These are phyloP conservation scores for Juglanconis oblonga DNA, from an alignment of 2,329 filamentous ascomycete species.

Conservation along the genomic window DNA sequence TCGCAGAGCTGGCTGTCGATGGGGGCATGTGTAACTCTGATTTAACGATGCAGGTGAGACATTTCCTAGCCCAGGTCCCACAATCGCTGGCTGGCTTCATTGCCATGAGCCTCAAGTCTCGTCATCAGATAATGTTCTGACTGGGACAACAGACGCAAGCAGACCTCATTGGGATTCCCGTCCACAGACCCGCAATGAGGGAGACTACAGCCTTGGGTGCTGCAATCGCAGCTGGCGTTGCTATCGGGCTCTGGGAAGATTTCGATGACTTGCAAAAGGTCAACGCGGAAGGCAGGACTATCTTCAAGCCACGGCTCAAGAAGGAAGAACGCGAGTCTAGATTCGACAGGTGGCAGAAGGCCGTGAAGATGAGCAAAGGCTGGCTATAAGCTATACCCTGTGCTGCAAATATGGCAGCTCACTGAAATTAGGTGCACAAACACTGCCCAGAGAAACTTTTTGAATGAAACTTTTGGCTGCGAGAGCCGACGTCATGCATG, in stretches of 20 bases:
- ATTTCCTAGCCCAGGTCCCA: neutral
- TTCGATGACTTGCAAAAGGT: constrained; percentile 70
- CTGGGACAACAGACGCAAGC: constrained; percentile 60
- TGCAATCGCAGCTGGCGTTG: constrained; percentile 79
- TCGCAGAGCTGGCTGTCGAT: constrained; percentile 75
- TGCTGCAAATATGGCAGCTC: neutral
- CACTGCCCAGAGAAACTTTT: neutral
- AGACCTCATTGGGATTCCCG: constrained; percentile 75
- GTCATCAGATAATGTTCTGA: neutral
- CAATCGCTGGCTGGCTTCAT: neutral
- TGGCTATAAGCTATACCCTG: constrained; percentile 48
- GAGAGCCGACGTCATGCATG: too few species aligned
- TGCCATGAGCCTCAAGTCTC: too few species aligned
- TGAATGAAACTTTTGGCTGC: neutral
- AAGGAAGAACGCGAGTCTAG: constrained; percentile 56
- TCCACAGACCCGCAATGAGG: constrained; percentile 75
- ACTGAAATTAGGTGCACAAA: too few species aligned
- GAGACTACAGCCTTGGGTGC: constrained; percentile 81
- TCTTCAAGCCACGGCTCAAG: constrained; percentile 66
- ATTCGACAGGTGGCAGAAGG: constrained; percentile 72
- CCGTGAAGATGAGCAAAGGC: constrained; percentile 75
- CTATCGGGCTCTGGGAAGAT: constrained; percentile 69
- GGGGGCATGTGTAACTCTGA: constrained; percentile 81
- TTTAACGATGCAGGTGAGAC: constrained; percentile 65
- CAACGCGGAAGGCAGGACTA: constrained; percentile 66